Evolutionary conservation across 1,284 basidiomycete species (phyloP), one percentile per base, ranked within the genome.

Genomic region (Clitocybe nebularis): DNA sequence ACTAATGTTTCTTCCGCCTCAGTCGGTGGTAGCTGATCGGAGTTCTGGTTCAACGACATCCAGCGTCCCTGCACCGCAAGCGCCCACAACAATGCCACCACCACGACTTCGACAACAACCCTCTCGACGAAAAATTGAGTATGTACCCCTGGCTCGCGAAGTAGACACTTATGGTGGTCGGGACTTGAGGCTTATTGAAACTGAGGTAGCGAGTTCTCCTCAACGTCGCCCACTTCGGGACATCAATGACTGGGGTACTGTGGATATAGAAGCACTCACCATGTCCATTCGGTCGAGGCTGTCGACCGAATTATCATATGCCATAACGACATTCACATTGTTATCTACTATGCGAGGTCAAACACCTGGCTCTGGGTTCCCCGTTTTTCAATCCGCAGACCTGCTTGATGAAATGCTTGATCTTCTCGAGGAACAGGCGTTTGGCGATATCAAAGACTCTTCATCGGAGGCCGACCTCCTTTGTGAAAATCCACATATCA

Each of bases 201-300:
- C 74, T 10, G 84, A 89, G 54, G 70, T 80, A 28, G 62, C 68
- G 11, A 72, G 69, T 6, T 54, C 70, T 17, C 57, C 72, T 41
- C 75, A 71, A 45, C 74, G 69, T 43, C 77, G 77, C 40, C 76
- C 69, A 29, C 70, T 84, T 49, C 79, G 81, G 50, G 84, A 81
- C 42, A 76, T 86, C 58, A 82, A 78, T 58, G 92, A 87, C 51
- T 91, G 84, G 77, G 91, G 91, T 13, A 74, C 74, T 7, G 82
- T 99, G 40, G 93, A 98, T 54, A 82, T 98, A 40, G 90, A 94
- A 57, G 82, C 81, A 5, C 71, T 99, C 39, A 85, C 84, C 26
- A 85, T 99, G 84, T 91, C 90, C 22, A 66, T 99, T 39, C 84
- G 93, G 26, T 95, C 90, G 24, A 74, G 94, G 26, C 66, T 98